phyloP scores from a whole-genome alignment of 2,329 filamentous ascomycete genomes.

The Cladophialophora bantiana region DNA sequence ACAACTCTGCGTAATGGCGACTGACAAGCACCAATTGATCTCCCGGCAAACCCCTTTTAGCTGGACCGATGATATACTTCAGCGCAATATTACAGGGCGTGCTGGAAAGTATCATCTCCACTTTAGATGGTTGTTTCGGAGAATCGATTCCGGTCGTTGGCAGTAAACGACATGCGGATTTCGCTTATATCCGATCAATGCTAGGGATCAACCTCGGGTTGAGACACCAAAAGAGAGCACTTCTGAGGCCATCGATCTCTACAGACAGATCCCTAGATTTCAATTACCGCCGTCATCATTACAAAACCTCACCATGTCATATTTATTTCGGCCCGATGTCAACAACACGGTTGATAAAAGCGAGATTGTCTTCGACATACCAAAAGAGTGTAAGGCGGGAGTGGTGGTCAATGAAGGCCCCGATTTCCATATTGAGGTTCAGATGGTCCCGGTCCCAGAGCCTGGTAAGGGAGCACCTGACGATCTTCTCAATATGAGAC shows the following conservation, averaged over 20 bases:
- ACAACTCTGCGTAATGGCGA: too few relatives aligned
- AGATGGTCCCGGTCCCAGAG: slow-evolving; percentile 12
- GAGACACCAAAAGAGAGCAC: too few relatives aligned
- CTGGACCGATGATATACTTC: too few relatives aligned
- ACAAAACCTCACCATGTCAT: background rate
- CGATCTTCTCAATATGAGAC: background rate
- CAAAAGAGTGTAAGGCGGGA: slow-evolving; percentile 8
- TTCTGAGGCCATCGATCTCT: background rate
- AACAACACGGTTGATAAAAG: background rate
- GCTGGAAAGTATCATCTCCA: too few relatives aligned
- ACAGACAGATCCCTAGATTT: background rate
- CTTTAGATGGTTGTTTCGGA: too few relatives aligned
- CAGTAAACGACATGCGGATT: too few relatives aligned
- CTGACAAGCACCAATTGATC: too few relatives aligned
- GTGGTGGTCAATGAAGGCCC: slow-evolving; percentile 9
- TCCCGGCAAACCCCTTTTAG: too few relatives aligned
- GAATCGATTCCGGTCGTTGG: too few relatives aligned
- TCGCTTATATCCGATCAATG: too few relatives aligned
- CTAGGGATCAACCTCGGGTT: too few relatives aligned
- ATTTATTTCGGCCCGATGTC: slow-evolving; percentile 1
- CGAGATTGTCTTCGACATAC: slow-evolving; percentile 1
- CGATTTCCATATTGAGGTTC: slow-evolving; percentile 11
- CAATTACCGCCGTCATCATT: background rate
- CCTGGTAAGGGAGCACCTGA: slow-evolving; percentile 4
- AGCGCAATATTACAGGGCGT: too few relatives aligned